Evolutionary conservation across 495 filamentous ascomycete genomes (phyloP).

Genomic region (Tuber calosporum): DNA sequence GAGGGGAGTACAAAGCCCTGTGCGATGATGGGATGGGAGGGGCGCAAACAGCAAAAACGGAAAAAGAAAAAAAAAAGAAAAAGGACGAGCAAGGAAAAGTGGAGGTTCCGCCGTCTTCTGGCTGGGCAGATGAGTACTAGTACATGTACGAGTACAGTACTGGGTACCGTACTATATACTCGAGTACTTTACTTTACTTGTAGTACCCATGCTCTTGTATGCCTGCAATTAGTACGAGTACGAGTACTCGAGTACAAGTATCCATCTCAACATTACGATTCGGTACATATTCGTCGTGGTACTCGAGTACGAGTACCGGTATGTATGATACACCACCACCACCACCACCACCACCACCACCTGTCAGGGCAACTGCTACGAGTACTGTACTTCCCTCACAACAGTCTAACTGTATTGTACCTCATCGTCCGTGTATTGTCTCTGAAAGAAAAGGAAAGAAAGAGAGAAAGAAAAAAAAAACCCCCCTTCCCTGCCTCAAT

Average conservation of each 20-base stretch:
- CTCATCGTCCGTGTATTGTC: neutral
- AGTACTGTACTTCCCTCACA: neutral
- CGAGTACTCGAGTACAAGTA: no score
- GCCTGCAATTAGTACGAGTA: no score
- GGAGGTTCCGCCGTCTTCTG: neutral
- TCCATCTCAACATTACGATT: neutral
- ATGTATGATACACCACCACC: conserved; percentile 3
- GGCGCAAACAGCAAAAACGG: neutral
- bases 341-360: no score
- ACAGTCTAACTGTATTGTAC: neutral
- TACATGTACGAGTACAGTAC: no score
- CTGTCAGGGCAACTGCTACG: neutral
- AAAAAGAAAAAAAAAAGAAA: neutral
- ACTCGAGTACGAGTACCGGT: no score
- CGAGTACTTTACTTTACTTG: no score
- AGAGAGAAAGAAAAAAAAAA: no score
- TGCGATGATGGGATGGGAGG: neutral
- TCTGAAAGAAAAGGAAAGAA: neutral
- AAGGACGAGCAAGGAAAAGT: neutral
- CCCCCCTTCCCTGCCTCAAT: neutral
- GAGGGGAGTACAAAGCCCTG: neutral
- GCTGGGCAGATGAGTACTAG: neutral
- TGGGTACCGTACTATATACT: no score
- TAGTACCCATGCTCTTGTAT: neutral
- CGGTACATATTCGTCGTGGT: neutral